Base-by-base conservation (phyloP, 371 early-diverging fungal species). In the Chytridium lagenaria region DNA sequence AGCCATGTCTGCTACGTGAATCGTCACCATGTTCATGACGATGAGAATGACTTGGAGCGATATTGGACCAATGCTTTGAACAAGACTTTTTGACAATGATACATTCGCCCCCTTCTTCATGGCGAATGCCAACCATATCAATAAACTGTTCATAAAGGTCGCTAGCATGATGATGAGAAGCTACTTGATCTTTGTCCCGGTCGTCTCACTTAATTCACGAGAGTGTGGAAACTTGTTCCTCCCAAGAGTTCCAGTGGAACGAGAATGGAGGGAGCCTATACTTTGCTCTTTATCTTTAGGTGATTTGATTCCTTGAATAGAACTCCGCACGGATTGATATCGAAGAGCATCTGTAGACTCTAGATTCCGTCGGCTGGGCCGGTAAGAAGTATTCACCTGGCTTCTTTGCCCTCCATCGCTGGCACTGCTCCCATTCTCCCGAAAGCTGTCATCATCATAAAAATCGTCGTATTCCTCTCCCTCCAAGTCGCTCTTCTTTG, bases 121-220 rank as follows among this genome's bases (percentile, higher is more conserved):
- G 1, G 15, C 23, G 23, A 7, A 7, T 0, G 55, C 65, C 19
- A 69, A 50, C 19, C 38, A 30, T 15, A 77, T 38, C 38, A 73
- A 55, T 1, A 55, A 0, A n/a, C 22, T 23, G 66, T 77, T 77
- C 16, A 68, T 12, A 5, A 69, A 1, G 10, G 74, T n/a, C 1
- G 68, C 39, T 16, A 64, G 5, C 7, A 57, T 22, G 34, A 68
- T 52, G n/a, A 44, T 26, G 10, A 26, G 16, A 30, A 73, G 63
- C 31, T 69, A 67, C 26, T 31, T 57, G 10, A 68, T 22, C 51
- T 77, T 77, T 19, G 30, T 59, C 5, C 61, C 33, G 33, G 64
- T 22, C 23, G 73, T 77, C 70, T 77, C 77, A 31, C 64, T 66
- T 22, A 77, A 33, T 40, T 77, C 77, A 5, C 70, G 73, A n/a